Evolutionary conservation across 768 basidiomycete species (phyloP), one percentile per base, ranked within the genome.

Genomic region (Kwoniella pini): DNA sequence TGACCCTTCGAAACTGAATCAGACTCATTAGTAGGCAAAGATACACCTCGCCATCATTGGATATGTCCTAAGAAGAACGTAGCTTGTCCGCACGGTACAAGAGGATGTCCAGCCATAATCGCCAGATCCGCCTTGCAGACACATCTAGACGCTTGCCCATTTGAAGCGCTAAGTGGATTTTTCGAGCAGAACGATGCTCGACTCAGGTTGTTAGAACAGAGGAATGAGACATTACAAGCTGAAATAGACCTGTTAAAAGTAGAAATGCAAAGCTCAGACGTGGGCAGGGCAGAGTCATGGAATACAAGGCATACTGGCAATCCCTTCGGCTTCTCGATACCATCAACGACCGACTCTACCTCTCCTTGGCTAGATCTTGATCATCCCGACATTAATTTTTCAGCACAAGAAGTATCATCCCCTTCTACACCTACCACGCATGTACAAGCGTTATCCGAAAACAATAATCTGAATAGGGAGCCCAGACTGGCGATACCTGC

Each of bases 61-160:
- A 51, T 43, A 6, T 74, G 72, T 42, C 60, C 69, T 19, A 21
- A 42, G 15, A 65, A 51, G 15, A 55, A n/a, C 1, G 62, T 71
- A 4, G 56, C 67, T 12, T 74, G 72, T 39, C 52, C 65, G 2
- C 67, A 69, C 42, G 15, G 30, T 15, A 5, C 45, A 4, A 62
- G 67, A 24, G 72, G 72, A 6, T 74, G 72, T 50, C 24, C 64
- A 22, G 56, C 60, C 24, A 51, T 70, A 24, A 33, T 66, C 22
- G 12, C 60, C 6, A 56, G 72, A 24, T 55, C 52, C 4, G 38
- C 30, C 0, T 62, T 74, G 6, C 39, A 55, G 3, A 6, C 44
- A 1, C 72, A 74, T 39, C 60, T 71, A 13, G 19, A 44, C 17
- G n/a, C 54, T 12, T 74, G 72, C 46, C 55, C 56, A 2, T 74